Evolutionary conservation across 225 moss, liverwort and hornwort species (phyloP), one percentile per base, ranked within the genome.

Genomic region (Sphagnum contortum): DNA sequence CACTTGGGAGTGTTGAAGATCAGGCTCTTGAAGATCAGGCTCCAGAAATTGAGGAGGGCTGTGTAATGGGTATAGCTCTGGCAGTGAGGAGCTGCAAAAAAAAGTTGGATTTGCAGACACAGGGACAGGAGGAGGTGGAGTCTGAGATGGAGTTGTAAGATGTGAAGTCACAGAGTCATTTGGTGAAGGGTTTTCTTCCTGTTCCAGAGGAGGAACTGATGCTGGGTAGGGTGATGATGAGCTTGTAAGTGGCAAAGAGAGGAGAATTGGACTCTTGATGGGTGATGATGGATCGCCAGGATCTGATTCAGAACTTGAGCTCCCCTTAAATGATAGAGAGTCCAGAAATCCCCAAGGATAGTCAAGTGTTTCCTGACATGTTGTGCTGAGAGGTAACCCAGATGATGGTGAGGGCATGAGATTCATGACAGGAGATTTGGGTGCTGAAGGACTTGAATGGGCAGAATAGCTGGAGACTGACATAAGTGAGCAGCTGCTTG

Each of bases 351-450:
- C 73, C 58, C 73, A 48, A 5, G 82, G 75, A 47, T 78, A 82
- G 55, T 77, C 69, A 45, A 49, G 45, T 49, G 63, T 61, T 12
- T 65, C 66, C 49, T 60, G 75, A 29, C 29, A 29, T 57, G 69
- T 56, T 29, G 64, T 45, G 71, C 73, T 69, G 48, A 68, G 66
- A 58, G 82, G 73, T 47, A 72, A 80, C 56, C 72, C 74, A 61
- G 29, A 29, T 29, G 77, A 72, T 45, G 80, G 80, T 57, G 77
- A 80, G 29, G 29, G 29, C 49, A 83, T 77, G 56, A 77, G 70
- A 57, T 70, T 71, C 60, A 80, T 77, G n/a, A 70, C 62, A 72
- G 80, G 83, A 57, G 80, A 77, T 49, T 70, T 72, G 4, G 74
- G 74, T 49, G 77, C 74, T 57, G 57, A 46, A 60, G 83, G 83